Conservation (phyloP, 2,329 filamentous ascomycete genomes). For the Akanthomyces uredinophilus region DNA sequence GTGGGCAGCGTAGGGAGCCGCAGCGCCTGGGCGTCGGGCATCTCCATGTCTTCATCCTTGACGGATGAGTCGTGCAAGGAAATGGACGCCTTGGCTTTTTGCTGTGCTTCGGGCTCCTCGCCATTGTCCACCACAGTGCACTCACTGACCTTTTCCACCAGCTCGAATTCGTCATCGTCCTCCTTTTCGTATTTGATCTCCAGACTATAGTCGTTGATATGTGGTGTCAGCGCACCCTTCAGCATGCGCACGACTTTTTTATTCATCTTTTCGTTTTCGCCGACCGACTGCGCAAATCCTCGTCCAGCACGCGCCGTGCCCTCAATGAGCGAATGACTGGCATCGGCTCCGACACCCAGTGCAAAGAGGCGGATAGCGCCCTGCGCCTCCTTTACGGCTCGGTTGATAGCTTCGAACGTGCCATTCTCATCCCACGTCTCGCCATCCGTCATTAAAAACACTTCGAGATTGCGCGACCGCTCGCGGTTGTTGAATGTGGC, state of each 20-base stretch:
- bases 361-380: constrained; percentile 48
- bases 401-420: constrained; percentile 42
- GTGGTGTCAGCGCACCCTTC: constrained; percentile 62
- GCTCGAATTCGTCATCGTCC: constrained; percentile 52
- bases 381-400: constrained; percentile 33
- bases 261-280: constrained; percentile 59
- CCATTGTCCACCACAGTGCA: constrained; percentile 35
- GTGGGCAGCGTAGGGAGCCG: constrained; percentile 47
- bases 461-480: constrained; percentile 44
- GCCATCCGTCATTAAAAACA: constrained; percentile 54
- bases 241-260: constrained; percentile 69
- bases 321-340: constrained; percentile 49
- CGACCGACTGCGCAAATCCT: constrained; percentile 58
- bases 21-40: constrained; percentile 24
- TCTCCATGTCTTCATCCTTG: constrained; percentile 37
- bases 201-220: constrained; percentile 58
- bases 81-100: constrained; percentile 30
- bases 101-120: constrained; percentile 18
- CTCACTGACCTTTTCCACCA: constrained; percentile 54
- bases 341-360: constrained; percentile 47
- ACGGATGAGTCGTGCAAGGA: constrained; percentile 54
- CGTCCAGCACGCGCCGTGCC: constrained; percentile 50
- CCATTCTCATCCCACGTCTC: constrained; percentile 43
- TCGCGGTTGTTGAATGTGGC: constrained; percentile 38
- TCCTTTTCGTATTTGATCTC: constrained; percentile 52